Base-by-base conservation (phyloP, 2,329 filamentous ascomycete genomes). In the Aureobasidium sp. region DNA sequence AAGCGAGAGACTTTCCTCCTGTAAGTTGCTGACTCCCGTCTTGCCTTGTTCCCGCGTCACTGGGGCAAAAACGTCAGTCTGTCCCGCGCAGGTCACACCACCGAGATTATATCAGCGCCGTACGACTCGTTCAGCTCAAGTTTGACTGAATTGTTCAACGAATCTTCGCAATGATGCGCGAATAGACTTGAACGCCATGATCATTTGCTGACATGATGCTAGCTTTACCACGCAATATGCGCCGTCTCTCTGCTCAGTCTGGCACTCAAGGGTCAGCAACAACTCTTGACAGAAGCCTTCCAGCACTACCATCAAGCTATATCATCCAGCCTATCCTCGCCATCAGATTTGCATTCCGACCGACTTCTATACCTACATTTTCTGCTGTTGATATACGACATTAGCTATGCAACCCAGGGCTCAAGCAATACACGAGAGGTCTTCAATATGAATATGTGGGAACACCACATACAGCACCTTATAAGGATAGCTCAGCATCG, bases 171-270 rank as follows among this genome's bases (percentile, higher is more conserved):
- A 46, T 13, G 26, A 42, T 44, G 52, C 36, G 34, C 50, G 13
- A 27, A 9, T 41, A 6, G 6, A 17, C 29, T 4, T 8, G 1
- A 20, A 8, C 20, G 6, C 37, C 9, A 3, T 17, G 26, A 48
- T 17, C 15, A 27, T 13, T 9, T 53, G 50, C 60, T 64, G 32
- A 64, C 63, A 55, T 29, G 61, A n/a, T 26, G 55, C 47, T 57
- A 82, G 81, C 76, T 84, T 60, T 79, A 80, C 53, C 79, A 84
- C 68, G 81, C 82, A 8, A 83, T 85, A 65, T 82, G 83, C 74
- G 82, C 82, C 5, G 71, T 85, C n/a, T 80, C 80, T 27, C 80
- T 80, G 20, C 75, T 84, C 47, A 81, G 80, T 66, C 73, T 82
- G 47, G 76, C 77, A 26, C 76, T 78, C 58, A 77, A 74, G 65